phyloP scores from a whole-genome alignment of 1,139 yeast species.

The Schwanniomyces etchellsii region DNA sequence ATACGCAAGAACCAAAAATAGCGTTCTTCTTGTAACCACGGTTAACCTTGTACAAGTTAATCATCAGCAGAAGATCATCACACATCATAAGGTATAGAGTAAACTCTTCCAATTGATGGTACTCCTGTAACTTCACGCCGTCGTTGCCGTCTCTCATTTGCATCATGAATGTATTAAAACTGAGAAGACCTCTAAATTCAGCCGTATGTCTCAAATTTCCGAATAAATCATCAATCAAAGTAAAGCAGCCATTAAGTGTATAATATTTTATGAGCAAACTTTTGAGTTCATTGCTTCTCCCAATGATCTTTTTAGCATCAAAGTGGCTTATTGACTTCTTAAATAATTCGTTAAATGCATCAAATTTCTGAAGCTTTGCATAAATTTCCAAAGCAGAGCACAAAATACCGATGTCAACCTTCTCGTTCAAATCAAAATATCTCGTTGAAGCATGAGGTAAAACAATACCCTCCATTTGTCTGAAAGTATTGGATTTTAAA shows the following conservation, averaged over 20 bases:
- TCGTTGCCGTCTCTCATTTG: conserved; percentile 3
- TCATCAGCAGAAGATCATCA: conserved; percentile 12
- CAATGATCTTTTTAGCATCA: conserved; percentile 6
- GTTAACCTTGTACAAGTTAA: conserved; percentile 8
- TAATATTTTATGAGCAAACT: conserved; percentile 21
- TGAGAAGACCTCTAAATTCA: conserved; percentile 12
- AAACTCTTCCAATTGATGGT: conserved; percentile 4
- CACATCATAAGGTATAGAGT: conserved; percentile 6
- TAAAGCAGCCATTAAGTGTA: conserved; percentile 11
- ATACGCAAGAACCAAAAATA: conserved; percentile 14
- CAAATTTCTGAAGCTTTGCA: conserved; percentile 9
- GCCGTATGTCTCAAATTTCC: conserved; percentile 9
- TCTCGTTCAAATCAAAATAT: conserved; percentile 4
- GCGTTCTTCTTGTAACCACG: conserved; percentile 6
- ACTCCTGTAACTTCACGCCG: conserved; percentile 1
- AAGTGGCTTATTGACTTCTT: conserved; percentile 8
- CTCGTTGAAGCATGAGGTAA: conserved; percentile 5
- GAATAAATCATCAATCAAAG: conserved; percentile 14
- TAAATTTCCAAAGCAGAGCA: conserved; percentile 11
- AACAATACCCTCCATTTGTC: conserved; percentile 5
- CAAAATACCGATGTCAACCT: conserved; percentile 8
- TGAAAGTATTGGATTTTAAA: neutral
- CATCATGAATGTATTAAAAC: conserved; percentile 12
- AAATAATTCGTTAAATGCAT: conserved; percentile 14
- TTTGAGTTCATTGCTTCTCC: conserved; percentile 12